Evolutionary conservation across 257 asterid genomes (phyloP).

Genomic region (Solanum pinnatisectum): DNA sequence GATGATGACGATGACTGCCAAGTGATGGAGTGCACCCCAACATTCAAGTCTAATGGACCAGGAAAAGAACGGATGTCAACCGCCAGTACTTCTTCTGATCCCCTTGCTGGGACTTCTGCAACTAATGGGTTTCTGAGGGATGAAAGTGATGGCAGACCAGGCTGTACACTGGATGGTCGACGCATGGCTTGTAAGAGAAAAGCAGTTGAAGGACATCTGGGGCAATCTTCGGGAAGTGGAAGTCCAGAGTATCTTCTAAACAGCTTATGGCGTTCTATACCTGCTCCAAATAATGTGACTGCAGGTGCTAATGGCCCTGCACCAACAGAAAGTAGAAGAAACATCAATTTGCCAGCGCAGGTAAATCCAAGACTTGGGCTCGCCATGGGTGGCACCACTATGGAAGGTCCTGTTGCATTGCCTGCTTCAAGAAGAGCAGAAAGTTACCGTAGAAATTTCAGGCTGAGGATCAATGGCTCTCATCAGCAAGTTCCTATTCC

Average conservation of each 20-base stretch:
- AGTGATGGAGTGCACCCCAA: constrained; percentile 36
- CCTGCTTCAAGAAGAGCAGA: constrained; percentile 29
- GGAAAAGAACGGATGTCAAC: constrained; percentile 26
- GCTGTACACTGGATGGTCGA: constrained; percentile 44
- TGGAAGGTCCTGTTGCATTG: constrained; percentile 27
- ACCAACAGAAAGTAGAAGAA: constrained; percentile 22
- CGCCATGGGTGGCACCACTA: constrained; percentile 35
- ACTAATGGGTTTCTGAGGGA: constrained; percentile 25
- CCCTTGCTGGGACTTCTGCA: constrained; percentile 25
- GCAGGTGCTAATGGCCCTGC: constrained; percentile 14
- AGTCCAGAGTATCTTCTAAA: constrained; percentile 40
- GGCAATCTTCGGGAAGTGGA: constrained; percentile 68
- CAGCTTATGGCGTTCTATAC: constrained; percentile 33
- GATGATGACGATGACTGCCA: constrained; percentile 50
- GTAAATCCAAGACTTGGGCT: constrained; percentile 54
- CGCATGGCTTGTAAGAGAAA: constrained; percentile 74
- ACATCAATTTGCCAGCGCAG: constrained; percentile 26
- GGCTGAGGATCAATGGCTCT: constrained; percentile 51
- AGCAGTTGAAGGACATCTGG: constrained; percentile 44
- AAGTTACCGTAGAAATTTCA: constrained; percentile 46
- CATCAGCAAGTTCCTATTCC: constrained; percentile 39
- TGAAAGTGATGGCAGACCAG: constrained; percentile 38
- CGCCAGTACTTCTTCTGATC: constrained; percentile 29
- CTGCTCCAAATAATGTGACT: constrained; percentile 20
- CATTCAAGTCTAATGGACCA: constrained; percentile 28